Evolutionary conservation across 768 basidiomycete genomes (phyloP).

Genomic region (Naganishia vaughanmartiniae): DNA sequence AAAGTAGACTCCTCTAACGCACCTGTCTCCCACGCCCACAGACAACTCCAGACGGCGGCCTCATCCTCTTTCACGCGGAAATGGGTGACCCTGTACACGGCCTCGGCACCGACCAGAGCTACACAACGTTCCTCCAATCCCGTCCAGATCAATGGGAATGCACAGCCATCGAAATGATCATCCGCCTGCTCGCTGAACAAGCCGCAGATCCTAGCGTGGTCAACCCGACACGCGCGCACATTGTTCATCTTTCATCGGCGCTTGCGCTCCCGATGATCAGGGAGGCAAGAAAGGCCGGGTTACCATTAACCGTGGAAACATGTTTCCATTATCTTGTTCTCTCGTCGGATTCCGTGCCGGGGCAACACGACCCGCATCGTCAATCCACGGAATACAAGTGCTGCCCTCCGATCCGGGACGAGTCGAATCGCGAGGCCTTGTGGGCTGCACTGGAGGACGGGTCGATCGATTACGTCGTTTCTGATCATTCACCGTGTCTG

Average conservation of each 20-base stretch:
- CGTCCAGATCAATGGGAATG: constrained; percentile 77
- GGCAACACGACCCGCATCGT: constrained; percentile 54
- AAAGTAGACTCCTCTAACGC: no score
- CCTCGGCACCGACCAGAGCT: constrained; percentile 57
- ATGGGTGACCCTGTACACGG: constrained; percentile 53
- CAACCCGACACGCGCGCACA: constrained; percentile 64
- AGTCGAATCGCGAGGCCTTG: constrained; percentile 67
- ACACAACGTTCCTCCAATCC: constrained; percentile 79
- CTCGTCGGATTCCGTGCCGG: constrained; percentile 67
- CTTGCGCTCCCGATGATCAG: constrained; percentile 73
- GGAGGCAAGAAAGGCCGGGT: constrained; percentile 61
- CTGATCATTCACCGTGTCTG: constrained; percentile 92
- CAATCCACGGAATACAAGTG: constrained; percentile 80
- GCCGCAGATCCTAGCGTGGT: neutral
- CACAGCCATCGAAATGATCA: constrained; percentile 76
- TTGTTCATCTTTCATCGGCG: constrained; percentile 90
- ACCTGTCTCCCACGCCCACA: neutral
- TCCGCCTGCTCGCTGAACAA: constrained; percentile 37
- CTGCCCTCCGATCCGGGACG: constrained; percentile 84
- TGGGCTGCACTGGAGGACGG: constrained; percentile 81
- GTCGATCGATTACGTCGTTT: constrained; percentile 86
- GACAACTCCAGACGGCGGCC: constrained; percentile 63
- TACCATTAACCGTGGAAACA: constrained; percentile 82
- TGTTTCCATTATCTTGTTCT: constrained; percentile 95
- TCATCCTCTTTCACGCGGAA: constrained; percentile 91